Percentiles rank a stretch among this genome's conserved stretches.
These are phyloP conservation scores for Neofusicoccum laricinum DNA, from an alignment of 2,329 filamentous ascomycete species.

Conservation along the genomic window DNA sequence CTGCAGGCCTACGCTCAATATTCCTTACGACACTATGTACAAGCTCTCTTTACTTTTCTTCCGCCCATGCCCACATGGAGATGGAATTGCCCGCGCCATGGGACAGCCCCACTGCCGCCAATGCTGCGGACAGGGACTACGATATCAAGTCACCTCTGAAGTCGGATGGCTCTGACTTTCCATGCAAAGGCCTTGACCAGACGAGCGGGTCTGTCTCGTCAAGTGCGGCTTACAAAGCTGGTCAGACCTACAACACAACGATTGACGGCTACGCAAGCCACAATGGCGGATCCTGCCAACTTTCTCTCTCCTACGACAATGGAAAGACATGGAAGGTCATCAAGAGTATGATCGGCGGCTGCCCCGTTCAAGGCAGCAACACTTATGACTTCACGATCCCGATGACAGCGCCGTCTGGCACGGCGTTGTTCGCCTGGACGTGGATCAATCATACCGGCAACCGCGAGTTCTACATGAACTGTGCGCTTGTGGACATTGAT, in stretches of 20 bases:
- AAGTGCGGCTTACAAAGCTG: constrained; percentile 61
- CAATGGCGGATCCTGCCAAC: constrained; percentile 72
- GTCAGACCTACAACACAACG: constrained; percentile 61
- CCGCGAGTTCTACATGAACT: constrained; percentile 87
- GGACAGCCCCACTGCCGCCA: constrained; percentile 48
- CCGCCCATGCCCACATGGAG: constrained; percentile 50
- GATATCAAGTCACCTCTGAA: constrained; percentile 67
- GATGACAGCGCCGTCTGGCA: constrained; percentile 55
- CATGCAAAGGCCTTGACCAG: constrained; percentile 66
- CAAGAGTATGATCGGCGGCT: constrained; percentile 60
- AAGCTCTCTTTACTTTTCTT: background rate
- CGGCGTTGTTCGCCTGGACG: constrained; percentile 70
- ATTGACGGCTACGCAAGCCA: constrained; percentile 61
- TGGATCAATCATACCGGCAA: constrained; percentile 72
- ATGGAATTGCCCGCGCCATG: constrained; percentile 55
- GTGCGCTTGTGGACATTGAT: constrained; percentile 65
- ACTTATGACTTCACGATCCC: constrained; percentile 67
- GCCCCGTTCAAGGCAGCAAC: constrained; percentile 42
- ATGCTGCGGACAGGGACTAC: constrained; percentile 58
- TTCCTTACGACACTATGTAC: constrained; percentile 7
- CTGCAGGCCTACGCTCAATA: constrained; percentile 3
- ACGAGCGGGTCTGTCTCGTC: constrained; percentile 42
- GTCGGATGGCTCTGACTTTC: constrained; percentile 62
- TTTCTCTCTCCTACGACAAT: constrained; percentile 70
- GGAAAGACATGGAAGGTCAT: constrained; percentile 69